Evolutionary conservation across 495 filamentous ascomycete genomes (phyloP), one percentile per base, ranked within the genome.

Genomic region (Chaetomium fimeti): DNA sequence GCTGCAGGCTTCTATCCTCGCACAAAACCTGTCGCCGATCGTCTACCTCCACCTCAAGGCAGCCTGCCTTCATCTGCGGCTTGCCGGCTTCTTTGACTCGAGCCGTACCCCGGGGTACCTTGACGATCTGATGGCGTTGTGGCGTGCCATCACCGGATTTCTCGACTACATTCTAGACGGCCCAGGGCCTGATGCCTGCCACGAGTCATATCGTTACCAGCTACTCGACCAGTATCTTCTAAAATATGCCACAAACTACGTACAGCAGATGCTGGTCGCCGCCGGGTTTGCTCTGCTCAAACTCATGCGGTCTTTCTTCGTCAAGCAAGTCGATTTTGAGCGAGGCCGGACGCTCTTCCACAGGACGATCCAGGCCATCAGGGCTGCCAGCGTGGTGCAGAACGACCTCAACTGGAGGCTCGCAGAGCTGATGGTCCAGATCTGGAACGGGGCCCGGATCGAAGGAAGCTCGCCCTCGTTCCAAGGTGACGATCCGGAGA

Each of bases 221-320:
- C 29, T 62, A 38, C 69, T 71, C 18, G 79, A 79, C 65, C 71
- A 78, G 55, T 73, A 72, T 60, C 80, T 89, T 22, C 77, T 97
- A 15, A 81, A 81, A 22, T 92, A 89, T 70, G 85, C 88, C 20
- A 90, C 90, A 47, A 92, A 93, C 71, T 96, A 96, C 73, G 83
- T 96, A 60, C 88, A 92, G 68, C 92, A 96, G 76, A 96, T 96
- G 89, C 87, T 95, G 69, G 87, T 95, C 43, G 92, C 92, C 43
- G 90, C 87, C 1, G 91, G 90, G 18, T 95, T 93, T 70, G 88
- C 90, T 5, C 75, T 97, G 43, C 79, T 95, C 57, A 96, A 96
- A 73, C 81, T 97, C 32, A 82, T 92, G 72, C 89, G 91, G 70
- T 92, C 89, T 60, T 89, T 94, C 84, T 88, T 96, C 79, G 78